Base-by-base conservation (phyloP, 352 stramenopile genomes). In the Phytophthora quininea region DNA sequence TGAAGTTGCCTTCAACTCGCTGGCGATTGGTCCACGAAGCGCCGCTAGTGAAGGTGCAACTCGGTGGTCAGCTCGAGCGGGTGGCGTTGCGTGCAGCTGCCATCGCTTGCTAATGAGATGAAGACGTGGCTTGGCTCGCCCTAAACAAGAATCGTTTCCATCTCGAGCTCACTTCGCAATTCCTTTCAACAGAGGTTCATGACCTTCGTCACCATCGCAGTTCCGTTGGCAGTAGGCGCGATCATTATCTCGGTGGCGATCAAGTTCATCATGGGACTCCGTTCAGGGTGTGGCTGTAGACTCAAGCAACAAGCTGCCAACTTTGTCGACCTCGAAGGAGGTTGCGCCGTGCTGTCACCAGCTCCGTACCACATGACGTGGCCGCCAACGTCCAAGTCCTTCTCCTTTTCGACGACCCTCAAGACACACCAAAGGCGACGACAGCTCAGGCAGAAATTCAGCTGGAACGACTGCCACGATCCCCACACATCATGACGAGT, bases 211-310 rank as follows among this genome's bases (percentile, higher is more conserved):
- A 52, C 42, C 42, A 42, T 74, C 43, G 37, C 57, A 12, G 33
- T 73, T 37, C 59, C 69, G 0, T 33, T 90, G 32, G 71, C 71
- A 0, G 73, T 79, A 45, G 71, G 47, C 8, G 42, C 77, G 54
- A 65, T 83, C 48, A 35, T 79, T 42, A 50, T 73, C 53, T 69
- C 65, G 14, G 38, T 87, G 29, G 69, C 69, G 31, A 51, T 84
- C 58, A 83, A 78, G 62, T 80, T 81, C 71, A 33, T 78, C 1
- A 48, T 57, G 3, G 59, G 52, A 50, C 42, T 67, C 6, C 30
- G 55, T n/a, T 15, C 37, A 7, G n/a, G 32, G 11, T 47, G 69
- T 19, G 11, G 50, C 12, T 50, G 67, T 7, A 45, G n/a, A n/a
- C n/a, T 9, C 55, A 55, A 67, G 49, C 29, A 50, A 58, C 4